Evolutionary conservation across 108 stramenopile genomes (phyloP).

Genomic region (Parmales sp.): DNA sequence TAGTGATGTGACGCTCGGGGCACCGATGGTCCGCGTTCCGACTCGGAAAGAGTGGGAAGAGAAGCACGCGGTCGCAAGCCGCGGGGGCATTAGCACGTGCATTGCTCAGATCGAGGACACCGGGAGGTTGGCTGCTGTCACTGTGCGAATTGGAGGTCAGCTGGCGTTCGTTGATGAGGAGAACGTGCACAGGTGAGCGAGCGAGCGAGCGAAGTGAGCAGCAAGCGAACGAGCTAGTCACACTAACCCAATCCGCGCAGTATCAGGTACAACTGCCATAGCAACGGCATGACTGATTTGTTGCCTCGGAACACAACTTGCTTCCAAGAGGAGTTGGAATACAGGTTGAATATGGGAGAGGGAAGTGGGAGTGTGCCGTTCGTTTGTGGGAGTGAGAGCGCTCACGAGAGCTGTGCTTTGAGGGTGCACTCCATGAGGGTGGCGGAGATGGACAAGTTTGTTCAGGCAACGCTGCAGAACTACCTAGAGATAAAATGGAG

Average conservation of each 20-base stretch:
- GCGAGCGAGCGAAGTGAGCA: conserved; percentile 29
- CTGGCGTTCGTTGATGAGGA: conserved; percentile 39
- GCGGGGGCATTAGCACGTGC: conserved; percentile 38
- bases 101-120: conserved; percentile 41
- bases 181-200: conserved; percentile 23
- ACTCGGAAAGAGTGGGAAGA: conserved; percentile 64
- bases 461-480: conserved; percentile 32
- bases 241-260: neutral
- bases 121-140: conserved; percentile 34
- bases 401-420: conserved; percentile 72
- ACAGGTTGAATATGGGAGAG: conserved; percentile 46
- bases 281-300: conserved; percentile 51
- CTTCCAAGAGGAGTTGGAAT: conserved; percentile 61
- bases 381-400: conserved; percentile 58
- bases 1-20: conserved; percentile 58
- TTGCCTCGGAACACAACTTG: conserved; percentile 49
- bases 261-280: neutral
- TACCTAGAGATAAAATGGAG: conserved; percentile 46
- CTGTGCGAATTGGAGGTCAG: conserved; percentile 57
- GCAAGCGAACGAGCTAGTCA: neutral
- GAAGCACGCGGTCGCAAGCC: conserved; percentile 36
- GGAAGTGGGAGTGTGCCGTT: conserved; percentile 44
- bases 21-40: conserved; percentile 63
- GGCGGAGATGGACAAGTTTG: conserved; percentile 38
- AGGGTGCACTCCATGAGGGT: conserved; percentile 63